Conservation (phyloP, 1,139 yeast species). For the Arxiozyma slooffiae region DNA sequence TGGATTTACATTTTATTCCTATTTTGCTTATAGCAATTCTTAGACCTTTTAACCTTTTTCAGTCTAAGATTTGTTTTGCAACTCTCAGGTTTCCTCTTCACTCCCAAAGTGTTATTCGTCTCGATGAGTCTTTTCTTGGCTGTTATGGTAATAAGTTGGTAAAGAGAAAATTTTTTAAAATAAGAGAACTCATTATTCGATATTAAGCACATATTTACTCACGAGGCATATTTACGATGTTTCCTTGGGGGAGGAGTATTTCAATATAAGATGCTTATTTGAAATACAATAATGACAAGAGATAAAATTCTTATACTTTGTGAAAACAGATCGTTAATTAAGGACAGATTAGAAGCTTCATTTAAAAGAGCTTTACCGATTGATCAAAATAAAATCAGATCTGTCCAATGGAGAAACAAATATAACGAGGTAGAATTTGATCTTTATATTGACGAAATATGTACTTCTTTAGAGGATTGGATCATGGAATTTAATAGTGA, state of each 20-base stretch:
- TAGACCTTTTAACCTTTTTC: no score
- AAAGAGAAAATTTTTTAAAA: no score
- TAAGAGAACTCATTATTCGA: no score
- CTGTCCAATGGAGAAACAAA: slow-evolving; percentile 24
- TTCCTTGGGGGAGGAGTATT: neutral
- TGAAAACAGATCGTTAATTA: slow-evolving; percentile 1
- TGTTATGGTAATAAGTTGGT: no score
- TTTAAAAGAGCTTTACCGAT: neutral
- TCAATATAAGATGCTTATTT: neutral
- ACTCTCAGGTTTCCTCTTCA: no score
- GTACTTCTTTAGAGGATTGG: slow-evolving; percentile 21
- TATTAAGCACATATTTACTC: no score
- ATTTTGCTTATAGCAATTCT: no score
- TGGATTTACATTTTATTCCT: no score
- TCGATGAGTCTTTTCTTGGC: no score
- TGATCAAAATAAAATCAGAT: slow-evolving; percentile 14
- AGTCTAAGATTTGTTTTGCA: no score
- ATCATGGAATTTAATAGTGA: slow-evolving; percentile 15
- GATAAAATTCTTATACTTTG: slow-evolving; percentile 4
- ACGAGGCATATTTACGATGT: no score
- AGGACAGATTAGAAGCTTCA: neutral
- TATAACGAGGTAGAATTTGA: slow-evolving; percentile 25
- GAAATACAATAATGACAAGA: slow-evolving; percentile 1
- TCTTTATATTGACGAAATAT: slow-evolving; percentile 28
- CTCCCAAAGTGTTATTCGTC: no score